Conservation (phyloP, 2,329 filamentous ascomycete species). For the Colletotrichum neosansevieriae region DNA sequence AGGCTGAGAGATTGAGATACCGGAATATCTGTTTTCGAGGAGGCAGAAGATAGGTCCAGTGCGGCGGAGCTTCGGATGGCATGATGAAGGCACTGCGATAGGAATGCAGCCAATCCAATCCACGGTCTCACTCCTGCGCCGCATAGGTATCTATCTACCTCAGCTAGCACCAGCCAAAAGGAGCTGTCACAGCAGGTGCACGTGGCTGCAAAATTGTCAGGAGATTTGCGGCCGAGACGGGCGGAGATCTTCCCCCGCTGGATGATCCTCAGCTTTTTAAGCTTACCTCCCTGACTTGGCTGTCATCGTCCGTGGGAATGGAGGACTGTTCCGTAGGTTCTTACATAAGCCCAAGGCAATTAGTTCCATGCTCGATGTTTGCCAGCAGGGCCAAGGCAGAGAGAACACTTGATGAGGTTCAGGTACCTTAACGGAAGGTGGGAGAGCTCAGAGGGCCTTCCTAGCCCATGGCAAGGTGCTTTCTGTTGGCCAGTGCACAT, state of each 20-base stretch:
- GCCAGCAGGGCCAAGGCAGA: background rate
- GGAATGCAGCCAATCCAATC: no score
- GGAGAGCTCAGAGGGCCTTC: background rate
- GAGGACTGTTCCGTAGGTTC: background rate
- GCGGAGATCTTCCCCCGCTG: background rate
- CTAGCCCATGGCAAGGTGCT: background rate
- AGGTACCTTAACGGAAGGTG: conserved; percentile 22
- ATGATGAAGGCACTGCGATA: no score
- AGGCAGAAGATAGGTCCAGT: no score
- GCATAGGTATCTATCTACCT: no score
- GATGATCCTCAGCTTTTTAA: background rate
- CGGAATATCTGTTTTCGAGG: no score
- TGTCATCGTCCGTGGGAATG: background rate
- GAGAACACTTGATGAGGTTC: no score
- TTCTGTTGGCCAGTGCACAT: background rate
- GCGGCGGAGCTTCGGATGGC: no score
- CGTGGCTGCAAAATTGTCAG: conserved; percentile 6
- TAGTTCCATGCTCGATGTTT: background rate
- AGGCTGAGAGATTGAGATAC: no score
- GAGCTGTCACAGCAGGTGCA: background rate
- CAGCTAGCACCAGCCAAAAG: no score
- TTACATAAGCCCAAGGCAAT: conserved; percentile 1
- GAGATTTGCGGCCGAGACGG: background rate
- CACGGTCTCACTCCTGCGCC: no score
- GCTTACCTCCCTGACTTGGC: conserved; percentile 13